Evolutionary conservation across 2,329 filamentous ascomycete species (phyloP).

Genomic region (Fusarium annulatum): DNA sequence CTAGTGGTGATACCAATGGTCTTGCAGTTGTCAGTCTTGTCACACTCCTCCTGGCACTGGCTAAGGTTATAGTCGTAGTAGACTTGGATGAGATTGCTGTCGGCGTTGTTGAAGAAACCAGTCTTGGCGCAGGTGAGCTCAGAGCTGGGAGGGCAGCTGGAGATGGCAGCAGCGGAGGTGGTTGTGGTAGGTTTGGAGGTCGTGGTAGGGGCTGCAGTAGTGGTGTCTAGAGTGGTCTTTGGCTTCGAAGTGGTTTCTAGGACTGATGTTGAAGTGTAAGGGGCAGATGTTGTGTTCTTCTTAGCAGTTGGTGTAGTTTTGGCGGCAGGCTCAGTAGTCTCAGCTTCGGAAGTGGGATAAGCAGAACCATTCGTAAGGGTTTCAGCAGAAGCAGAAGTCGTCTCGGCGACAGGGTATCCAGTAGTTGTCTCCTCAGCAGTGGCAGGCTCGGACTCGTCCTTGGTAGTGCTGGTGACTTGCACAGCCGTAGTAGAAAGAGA

Average conservation of each 20-base stretch:
- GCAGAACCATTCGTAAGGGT: neutral
- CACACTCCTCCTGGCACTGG: slow-evolving; percentile 16
- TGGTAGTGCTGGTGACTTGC: neutral
- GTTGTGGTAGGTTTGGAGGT: slow-evolving; percentile 5
- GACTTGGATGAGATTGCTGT: neutral
- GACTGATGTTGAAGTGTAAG: slow-evolving; percentile 7
- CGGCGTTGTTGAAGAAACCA: neutral
- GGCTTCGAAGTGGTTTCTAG: slow-evolving; percentile 7
- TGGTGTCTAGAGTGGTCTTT: slow-evolving; percentile 12
- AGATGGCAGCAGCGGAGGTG: slow-evolving; percentile 6
- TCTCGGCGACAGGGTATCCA: neutral
- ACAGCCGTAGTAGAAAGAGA: slow-evolving; percentile 7
- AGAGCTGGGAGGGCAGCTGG: slow-evolving; percentile 7
- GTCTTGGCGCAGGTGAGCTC: slow-evolving; percentile 18
- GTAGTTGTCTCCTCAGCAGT: neutral
- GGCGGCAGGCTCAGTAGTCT: neutral
- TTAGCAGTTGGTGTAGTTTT: neutral
- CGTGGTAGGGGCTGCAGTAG: slow-evolving; percentile 1
- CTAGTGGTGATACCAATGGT: slow-evolving; percentile 19
- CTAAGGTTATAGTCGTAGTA: neutral
- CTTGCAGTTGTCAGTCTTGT: slow-evolving; percentile 3
- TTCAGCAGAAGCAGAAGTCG: neutral
- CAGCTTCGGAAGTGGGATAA: neutral
- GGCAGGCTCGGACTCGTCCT: slow-evolving; percentile 6
- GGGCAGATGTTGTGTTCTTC: neutral